Evolutionary conservation across 1,139 yeast genomes (phyloP).

Genomic region (Saccharomyces hybrid): DNA sequence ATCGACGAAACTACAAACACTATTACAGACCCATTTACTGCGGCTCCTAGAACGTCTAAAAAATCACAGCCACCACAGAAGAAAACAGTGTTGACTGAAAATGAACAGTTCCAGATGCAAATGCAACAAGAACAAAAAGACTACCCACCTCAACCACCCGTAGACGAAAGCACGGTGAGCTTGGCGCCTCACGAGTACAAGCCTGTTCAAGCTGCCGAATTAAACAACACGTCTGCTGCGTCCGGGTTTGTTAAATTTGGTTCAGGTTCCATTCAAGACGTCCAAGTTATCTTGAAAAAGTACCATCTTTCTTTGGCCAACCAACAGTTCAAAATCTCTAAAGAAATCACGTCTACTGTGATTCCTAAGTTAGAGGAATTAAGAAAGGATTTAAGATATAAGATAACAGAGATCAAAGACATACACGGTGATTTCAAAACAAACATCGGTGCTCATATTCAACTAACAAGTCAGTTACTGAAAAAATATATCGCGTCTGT

Average conservation of each 20-base stretch:
- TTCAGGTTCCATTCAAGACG: slow-evolving; percentile 43
- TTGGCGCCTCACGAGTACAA: slow-evolving; percentile 3
- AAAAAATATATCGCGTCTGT: slow-evolving; percentile 40
- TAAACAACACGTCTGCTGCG: slow-evolving; percentile 29
- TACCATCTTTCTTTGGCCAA: slow-evolving; percentile 40
- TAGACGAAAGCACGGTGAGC: slow-evolving; percentile 1
- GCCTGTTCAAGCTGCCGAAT: slow-evolving; percentile 10
- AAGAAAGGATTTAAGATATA: slow-evolving; percentile 54
- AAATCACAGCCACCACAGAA: slow-evolving; percentile 19
- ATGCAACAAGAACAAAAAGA: slow-evolving; percentile 5
- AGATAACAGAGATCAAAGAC: slow-evolving; percentile 49
- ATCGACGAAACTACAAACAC: slow-evolving; percentile 29
- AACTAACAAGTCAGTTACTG: slow-evolving; percentile 39
- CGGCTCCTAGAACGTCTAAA: slow-evolving; percentile 19
- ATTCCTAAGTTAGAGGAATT: slow-evolving; percentile 66
- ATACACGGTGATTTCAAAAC: slow-evolving; percentile 32
- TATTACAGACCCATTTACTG: slow-evolving; percentile 30
- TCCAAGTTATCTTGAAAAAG: slow-evolving; percentile 41
- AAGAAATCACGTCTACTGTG: slow-evolving; percentile 49
- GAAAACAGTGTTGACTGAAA: slow-evolving; percentile 2
- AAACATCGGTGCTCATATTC: slow-evolving; percentile 30
- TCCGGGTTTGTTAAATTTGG: slow-evolving; percentile 46
- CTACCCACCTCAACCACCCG: neutral
- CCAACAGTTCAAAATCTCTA: slow-evolving; percentile 43
- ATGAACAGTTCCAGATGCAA: slow-evolving; percentile 13